Percentiles rank a stretch among this genome's conserved stretches.
Conservation (phyloP, 108 stramenopile species). For the Cylindrotheca closterium region DNA sequence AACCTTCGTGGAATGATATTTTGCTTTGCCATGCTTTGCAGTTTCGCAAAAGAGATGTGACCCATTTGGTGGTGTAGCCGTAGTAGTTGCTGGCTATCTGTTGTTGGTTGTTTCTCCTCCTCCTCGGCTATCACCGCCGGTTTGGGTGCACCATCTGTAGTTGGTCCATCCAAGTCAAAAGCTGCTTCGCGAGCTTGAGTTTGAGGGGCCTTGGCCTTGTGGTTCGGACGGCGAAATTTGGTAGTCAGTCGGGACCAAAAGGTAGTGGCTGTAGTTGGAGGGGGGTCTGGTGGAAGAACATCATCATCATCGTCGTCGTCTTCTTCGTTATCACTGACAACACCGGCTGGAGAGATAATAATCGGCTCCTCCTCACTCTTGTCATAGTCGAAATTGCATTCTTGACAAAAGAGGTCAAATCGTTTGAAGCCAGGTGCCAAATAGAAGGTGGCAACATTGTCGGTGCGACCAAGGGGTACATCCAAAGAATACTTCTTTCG, state of each 20-base stretch:
- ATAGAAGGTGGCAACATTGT: neutral
- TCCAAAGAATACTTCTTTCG: neutral
- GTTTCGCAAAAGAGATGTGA: conserved; percentile 17
- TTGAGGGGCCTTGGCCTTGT: too few relatives aligned
- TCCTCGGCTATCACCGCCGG: neutral
- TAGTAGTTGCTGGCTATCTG: conserved; percentile 18
- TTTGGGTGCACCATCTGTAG: neutral
- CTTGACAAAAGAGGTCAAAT: neutral
- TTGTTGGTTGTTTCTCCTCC: neutral
- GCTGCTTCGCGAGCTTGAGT: too few relatives aligned
- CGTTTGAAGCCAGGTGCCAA: neutral
- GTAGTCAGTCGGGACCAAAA: too few relatives aligned
- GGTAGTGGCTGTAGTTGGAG: too few relatives aligned
- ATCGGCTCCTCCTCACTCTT: neutral
- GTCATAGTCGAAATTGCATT: neutral
- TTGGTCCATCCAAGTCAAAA: too few relatives aligned
- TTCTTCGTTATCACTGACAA: too few relatives aligned
- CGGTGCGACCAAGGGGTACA: neutral
- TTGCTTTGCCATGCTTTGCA: conserved; percentile 28
- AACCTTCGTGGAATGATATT: conserved; percentile 30
- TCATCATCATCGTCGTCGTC: neutral
- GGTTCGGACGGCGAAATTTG: too few relatives aligned
- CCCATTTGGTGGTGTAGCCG: conserved; percentile 19
- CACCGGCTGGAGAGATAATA: neutral
- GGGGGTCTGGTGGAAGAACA: neutral